Base-by-base conservation (phyloP, 257 asterid genomes). In the Capsicum pubescens region DNA sequence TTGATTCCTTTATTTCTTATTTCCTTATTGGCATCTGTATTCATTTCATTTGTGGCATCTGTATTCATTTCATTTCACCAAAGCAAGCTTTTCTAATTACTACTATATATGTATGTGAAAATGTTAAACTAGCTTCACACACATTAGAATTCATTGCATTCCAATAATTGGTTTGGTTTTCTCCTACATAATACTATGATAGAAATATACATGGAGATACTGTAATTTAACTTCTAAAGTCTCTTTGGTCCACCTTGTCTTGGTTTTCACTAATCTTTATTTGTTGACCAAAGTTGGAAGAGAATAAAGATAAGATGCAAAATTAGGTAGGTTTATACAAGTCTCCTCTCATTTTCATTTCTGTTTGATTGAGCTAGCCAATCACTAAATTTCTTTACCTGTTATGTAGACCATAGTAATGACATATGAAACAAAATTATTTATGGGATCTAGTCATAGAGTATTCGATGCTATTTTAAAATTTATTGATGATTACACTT, bases 281-380 rank as follows among this genome's bases (percentile, higher is more conserved):
- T 74, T 74, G 48, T 76, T 26, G 90, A 83, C 98, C 98, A 67
- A 81, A 85, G 56, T 52, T 96, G 89, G 98, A 96, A 91, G 94
- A 85, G 86, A 83, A 94, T 58, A 90, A 90, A 69, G 93, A 92
- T 80, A 98, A 96, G 87, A 94, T 94, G 97, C 83, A 90, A 50
- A 88, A 89, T 82, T 87, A 83, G 93, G 99, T 96, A 92, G 80
- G 88, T 52, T 79, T 21, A 74, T 68, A 10, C 64, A 60, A 44
- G 79, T 86, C n/a, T 72, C 69, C 17, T 60, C 87, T 85, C 82
- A 87, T 81, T 80, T 74, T 52, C 26, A 4, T 76, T 76, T 63
- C 48, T 21, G 39, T 52, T 52, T 52, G 63, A 52, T 76, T 76
- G 63, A 76, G 63, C 48, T 76, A 76, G 63, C 26, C 61, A 54